These are phyloP conservation scores for Chytriomyces confervae DNA, from an alignment of 192 early-diverging fungal genomes.

Conservation along the genomic window DNA sequence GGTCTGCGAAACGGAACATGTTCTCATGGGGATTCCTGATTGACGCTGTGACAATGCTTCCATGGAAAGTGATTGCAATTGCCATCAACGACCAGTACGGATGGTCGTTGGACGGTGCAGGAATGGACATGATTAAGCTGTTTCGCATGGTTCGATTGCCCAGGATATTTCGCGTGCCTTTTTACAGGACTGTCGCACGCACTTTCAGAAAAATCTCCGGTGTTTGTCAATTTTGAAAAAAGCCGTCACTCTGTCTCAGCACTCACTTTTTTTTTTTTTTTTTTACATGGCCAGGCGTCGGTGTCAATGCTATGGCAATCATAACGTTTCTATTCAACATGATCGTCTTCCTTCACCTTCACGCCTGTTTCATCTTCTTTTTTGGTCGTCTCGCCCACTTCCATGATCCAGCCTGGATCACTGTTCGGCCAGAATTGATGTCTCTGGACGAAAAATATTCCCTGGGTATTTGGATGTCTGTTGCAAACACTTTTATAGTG, in stretches of 20 bases:
- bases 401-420: background rate
- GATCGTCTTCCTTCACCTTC: slow-evolving; percentile 20
- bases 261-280: slow-evolving; percentile 33
- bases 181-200: slow-evolving; percentile 17
- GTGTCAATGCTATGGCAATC: slow-evolving; percentile 28
- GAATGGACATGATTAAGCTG: slow-evolving; percentile 33
- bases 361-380: slow-evolving; percentile 17
- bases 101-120: slow-evolving; percentile 2
- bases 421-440: background rate
- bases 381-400: slow-evolving; percentile 1
- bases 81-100: slow-evolving; percentile 11
- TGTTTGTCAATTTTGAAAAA: background rate
- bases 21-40: slow-evolving; percentile 21
- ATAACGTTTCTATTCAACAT: slow-evolving; percentile 8
- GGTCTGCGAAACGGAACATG: slow-evolving; percentile 5
- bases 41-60: slow-evolving; percentile 44
- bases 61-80: slow-evolving; percentile 33
- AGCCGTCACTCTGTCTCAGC: slow-evolving; percentile 6
- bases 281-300: slow-evolving; percentile 6
- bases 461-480: slow-evolving; percentile 12
- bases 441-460: slow-evolving; percentile 6
- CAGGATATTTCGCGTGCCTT: slow-evolving; percentile 11
- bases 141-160: slow-evolving; percentile 17
- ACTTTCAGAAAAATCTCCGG: slow-evolving; percentile 32
- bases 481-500: slow-evolving; percentile 32